phyloP scores from a whole-genome alignment of 306 rosid species.

The Trifolium fragiferum region DNA sequence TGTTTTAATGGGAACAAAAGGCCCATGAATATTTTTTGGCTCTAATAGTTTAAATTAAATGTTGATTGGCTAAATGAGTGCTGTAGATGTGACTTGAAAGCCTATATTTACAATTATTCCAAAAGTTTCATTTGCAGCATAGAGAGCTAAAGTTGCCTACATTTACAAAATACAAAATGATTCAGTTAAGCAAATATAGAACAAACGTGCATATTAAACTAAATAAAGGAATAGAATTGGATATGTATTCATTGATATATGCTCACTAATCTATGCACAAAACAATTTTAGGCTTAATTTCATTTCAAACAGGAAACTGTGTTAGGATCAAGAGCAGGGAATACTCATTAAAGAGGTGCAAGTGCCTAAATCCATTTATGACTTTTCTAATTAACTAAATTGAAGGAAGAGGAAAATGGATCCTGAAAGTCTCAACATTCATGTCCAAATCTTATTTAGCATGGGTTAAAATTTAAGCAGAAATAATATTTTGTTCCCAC shows the following conservation, averaged over 20 bases:
- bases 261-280: background rate
- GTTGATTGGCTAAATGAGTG: too few relatives aligned
- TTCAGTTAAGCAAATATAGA: constrained; percentile 20
- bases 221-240: background rate
- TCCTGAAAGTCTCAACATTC: constrained; percentile 20
- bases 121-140: constrained; percentile 81
- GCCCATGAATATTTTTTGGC: too few relatives aligned
- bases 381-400: constrained; percentile 27
- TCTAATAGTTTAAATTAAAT: too few relatives aligned
- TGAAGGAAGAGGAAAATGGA: constrained; percentile 23
- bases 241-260: background rate
- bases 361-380: constrained; percentile 6
- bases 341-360: constrained; percentile 1
- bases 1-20: too few relatives aligned
- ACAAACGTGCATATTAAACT: constrained; percentile 16
- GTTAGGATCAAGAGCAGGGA: background rate
- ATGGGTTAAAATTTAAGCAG: background rate
- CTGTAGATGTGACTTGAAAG: constrained; percentile 87
- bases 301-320: background rate
- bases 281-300: background rate
- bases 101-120: constrained; percentile 93
- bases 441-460: constrained; percentile 22
- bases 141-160: constrained; percentile 87
- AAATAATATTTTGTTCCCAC: background rate
- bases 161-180: constrained; percentile 46